These are phyloP conservation scores for Ustilago nuda DNA, from an alignment of 1,284 basidiomycete species.

Conservation along the genomic window DNA sequence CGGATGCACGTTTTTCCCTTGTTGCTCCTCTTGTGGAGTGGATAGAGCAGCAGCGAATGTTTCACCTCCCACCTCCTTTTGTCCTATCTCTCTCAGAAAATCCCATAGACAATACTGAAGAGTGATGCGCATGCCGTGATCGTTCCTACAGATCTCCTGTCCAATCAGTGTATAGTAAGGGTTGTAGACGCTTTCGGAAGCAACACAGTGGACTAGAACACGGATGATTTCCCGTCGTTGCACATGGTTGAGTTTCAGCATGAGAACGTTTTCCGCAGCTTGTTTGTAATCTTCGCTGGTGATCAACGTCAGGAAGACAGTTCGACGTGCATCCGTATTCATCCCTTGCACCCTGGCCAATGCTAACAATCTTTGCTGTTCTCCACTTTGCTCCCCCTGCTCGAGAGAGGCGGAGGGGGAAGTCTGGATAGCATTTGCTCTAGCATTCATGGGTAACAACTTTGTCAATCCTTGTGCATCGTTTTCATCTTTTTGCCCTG, in stretches of 20 bases:
- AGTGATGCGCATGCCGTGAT: slow-evolving; percentile 83
- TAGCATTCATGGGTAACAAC: slow-evolving; percentile 42
- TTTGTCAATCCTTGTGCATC: slow-evolving; percentile 62
- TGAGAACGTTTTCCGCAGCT: slow-evolving; percentile 85
- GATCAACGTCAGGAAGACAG: slow-evolving; percentile 92
- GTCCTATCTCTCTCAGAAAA: slow-evolving; percentile 89
- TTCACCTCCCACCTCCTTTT: slow-evolving; percentile 84
- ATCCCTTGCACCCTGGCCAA: slow-evolving; percentile 94
- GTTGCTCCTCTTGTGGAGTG: slow-evolving; percentile 70
- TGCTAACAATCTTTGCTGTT: slow-evolving; percentile 74
- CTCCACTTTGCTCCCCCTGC: slow-evolving; percentile 72
- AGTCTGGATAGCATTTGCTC: slow-evolving; percentile 27
- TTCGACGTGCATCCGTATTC: slow-evolving; percentile 94
- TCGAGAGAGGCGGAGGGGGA: background rate
- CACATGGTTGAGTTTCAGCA: slow-evolving; percentile 84
- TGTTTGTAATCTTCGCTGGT: slow-evolving; percentile 85
- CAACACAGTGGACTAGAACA: slow-evolving; percentile 91
- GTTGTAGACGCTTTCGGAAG: slow-evolving; percentile 77
- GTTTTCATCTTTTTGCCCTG: slow-evolving; percentile 86
- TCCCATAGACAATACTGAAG: slow-evolving; percentile 98
- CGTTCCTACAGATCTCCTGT: slow-evolving; percentile 60
- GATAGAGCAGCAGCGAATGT: slow-evolving; percentile 73
- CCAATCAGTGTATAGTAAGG: slow-evolving; percentile 93
- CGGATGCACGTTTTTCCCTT: slow-evolving; percentile 14
- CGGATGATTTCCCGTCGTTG: slow-evolving; percentile 95